Percentiles rank a stretch among this genome's conserved stretches.
Evolutionary conservation across 2,329 filamentous ascomycete genomes (phyloP).

Genomic region (Hymenoscyphus infarciens): DNA sequence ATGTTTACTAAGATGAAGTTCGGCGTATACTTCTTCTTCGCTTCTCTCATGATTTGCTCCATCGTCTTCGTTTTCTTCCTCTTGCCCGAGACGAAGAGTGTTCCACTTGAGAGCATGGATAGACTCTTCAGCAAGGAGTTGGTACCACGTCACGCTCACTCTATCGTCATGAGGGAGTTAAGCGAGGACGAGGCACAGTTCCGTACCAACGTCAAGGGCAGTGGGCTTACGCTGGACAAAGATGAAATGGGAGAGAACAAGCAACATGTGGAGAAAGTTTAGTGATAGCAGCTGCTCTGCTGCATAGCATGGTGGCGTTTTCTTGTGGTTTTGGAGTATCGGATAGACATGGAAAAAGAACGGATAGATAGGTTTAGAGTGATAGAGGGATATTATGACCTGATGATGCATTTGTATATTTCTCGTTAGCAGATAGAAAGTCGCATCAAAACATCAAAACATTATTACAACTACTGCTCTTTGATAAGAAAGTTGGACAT

Average conservation of each 20-base stretch:
- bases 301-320: neutral
- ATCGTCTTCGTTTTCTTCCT: slow-evolving; percentile 45
- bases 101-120: slow-evolving; percentile 58
- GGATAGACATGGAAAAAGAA: neutral
- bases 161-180: slow-evolving; percentile 28
- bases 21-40: slow-evolving; percentile 29
- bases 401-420: neutral
- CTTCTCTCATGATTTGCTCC: slow-evolving; percentile 16
- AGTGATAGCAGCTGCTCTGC: slow-evolving; percentile 1
- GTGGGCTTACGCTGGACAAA: slow-evolving; percentile 24
- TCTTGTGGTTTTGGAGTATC: neutral
- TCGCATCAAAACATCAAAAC: neutral
- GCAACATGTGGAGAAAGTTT: slow-evolving; percentile 27
- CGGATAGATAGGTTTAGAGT: neutral
- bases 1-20: slow-evolving; percentile 28
- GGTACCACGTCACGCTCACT: slow-evolving; percentile 23
- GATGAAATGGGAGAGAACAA: slow-evolving; percentile 22
- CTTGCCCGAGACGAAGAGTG: slow-evolving; percentile 66
- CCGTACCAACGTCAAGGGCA: slow-evolving; percentile 26
- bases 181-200: slow-evolving; percentile 26
- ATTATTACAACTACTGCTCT: neutral
- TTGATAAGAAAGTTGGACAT: neutral
- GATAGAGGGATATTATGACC: neutral
- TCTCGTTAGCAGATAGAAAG: neutral
- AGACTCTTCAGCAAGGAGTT: slow-evolving; percentile 38